Base-by-base conservation (phyloP, 768 basidiomycete species). In the Tephrocybe sp. region DNA sequence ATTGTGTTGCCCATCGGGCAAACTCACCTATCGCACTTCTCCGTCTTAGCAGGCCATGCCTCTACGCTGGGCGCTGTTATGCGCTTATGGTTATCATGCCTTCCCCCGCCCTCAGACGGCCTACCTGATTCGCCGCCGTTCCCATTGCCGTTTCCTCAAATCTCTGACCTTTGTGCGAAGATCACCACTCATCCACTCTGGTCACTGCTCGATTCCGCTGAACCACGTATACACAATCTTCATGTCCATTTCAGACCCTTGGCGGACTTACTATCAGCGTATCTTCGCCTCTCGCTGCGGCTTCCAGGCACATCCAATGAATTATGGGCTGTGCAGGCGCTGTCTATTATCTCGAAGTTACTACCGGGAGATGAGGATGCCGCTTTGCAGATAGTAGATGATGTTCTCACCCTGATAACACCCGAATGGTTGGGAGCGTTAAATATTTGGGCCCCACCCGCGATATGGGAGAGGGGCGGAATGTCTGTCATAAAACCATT, bases 361-460 rank as follows among this genome's bases (percentile, higher is more conserved):
- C 69, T 83, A 11, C 88, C 86, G 0, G 91, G 92, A 11, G 88
- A 94, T 54, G 93, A 94, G 61, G 78, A 78, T 1, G 60, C 68
- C 29, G 84, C 79, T 0, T 55, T 70, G 19, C 62, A 61, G 19
- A 67, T 80, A 46, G 50, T 82, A 19, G 64, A 68, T 16, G 69
- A 73, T n/a, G 45, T 80, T 11, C 38, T 66, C 10, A 57, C 54
- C 23, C 46, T 71, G 0, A 43, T 82, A 38, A 74, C 67, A 3
- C 56, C 62, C 5, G 66, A 69, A n/a, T 80, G 77, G 72, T 59
- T 76, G 51, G 45, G 55, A 18, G 51, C 63, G n/a, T 64, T 63
- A 3, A 68, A 66, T 10, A 68, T 77, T 33, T 51, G 59, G 19
- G 65, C 70, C 5, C 73, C 77, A 0, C 47, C 61, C 0, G 53